phyloP scores from a whole-genome alignment of 2,329 filamentous ascomycete genomes.

The Tolypocladium endophyticum region DNA sequence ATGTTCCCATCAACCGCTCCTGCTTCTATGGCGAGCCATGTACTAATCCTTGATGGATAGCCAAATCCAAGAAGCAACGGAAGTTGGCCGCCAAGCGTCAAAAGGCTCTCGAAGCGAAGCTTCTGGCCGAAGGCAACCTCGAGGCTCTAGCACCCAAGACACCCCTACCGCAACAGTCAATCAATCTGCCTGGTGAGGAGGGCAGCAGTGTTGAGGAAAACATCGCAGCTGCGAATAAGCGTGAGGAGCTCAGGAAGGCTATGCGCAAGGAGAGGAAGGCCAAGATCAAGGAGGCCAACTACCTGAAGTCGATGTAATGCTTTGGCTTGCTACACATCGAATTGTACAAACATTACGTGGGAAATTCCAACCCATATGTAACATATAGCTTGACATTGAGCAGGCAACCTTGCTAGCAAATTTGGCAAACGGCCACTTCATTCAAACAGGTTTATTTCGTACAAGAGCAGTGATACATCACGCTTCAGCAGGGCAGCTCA shows the following conservation, averaged over 20 bases:
- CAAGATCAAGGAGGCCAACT: conserved; percentile 77
- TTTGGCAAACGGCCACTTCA: not conserved
- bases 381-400: conserved; percentile 7
- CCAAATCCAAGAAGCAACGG: conserved; percentile 78
- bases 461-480: not conserved
- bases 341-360: conserved; percentile 15
- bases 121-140: conserved; percentile 56
- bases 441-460: not conserved
- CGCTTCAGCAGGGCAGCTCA: not conserved
- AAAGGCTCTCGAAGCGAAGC: conserved; percentile 42
- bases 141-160: conserved; percentile 57
- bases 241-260: conserved; percentile 55
- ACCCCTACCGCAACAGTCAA: conserved; percentile 64
- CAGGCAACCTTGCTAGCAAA: not conserved
- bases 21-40: not conserved
- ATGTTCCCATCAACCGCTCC: not conserved
- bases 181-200: conserved; percentile 54
- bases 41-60: conserved; percentile 26
- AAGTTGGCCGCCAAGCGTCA: conserved; percentile 57
- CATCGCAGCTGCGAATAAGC: conserved; percentile 35
- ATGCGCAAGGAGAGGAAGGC: conserved; percentile 67
- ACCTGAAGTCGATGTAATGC: conserved; percentile 66
- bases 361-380: conserved; percentile 13
- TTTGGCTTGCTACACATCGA: not conserved
- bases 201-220: conserved; percentile 32